Percentiles rank a stretch among this genome's conserved stretches.
phyloP scores from a whole-genome alignment of 1,284 basidiomycete genomes.

The Puccinia hordei region DNA sequence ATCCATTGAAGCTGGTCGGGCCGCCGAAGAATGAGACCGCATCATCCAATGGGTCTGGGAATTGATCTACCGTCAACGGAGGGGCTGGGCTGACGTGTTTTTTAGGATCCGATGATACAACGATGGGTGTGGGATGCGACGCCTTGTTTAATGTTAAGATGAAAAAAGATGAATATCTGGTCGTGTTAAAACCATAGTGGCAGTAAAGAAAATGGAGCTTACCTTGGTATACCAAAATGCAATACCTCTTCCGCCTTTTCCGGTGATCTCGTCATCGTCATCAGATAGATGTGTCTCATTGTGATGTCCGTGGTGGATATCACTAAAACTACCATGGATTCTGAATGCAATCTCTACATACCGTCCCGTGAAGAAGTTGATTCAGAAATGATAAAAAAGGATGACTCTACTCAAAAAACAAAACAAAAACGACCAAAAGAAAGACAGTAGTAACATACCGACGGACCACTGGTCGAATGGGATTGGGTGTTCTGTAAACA shows the following conservation, averaged over 20 bases:
- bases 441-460: slow-evolving; percentile 25
- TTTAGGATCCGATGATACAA: slow-evolving; percentile 52
- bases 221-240: slow-evolving; percentile 58
- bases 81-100: slow-evolving; percentile 49
- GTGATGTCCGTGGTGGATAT: slow-evolving; percentile 49
- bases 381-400: neutral
- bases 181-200: neutral
- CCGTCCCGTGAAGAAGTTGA: neutral
- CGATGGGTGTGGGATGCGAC: slow-evolving; percentile 51
- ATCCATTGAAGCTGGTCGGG: slow-evolving; percentile 56
- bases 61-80: slow-evolving; percentile 40
- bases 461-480: slow-evolving; percentile 56
- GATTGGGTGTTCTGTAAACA: slow-evolving; percentile 54
- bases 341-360: slow-evolving; percentile 56
- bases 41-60: slow-evolving; percentile 53
- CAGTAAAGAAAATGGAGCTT: slow-evolving; percentile 3
- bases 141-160: slow-evolving; percentile 47
- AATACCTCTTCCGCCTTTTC: slow-evolving; percentile 56
- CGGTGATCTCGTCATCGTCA: slow-evolving; percentile 11
- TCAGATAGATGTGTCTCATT: slow-evolving; percentile 26
- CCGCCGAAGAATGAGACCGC: slow-evolving; percentile 57
- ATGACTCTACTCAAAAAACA: neutral
- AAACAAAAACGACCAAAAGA: neutral
- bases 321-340: slow-evolving; percentile 54
- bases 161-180: neutral